These are phyloP conservation scores for Didymella segeticola DNA, from an alignment of 2,329 filamentous ascomycete genomes.

Conservation along the genomic window DNA sequence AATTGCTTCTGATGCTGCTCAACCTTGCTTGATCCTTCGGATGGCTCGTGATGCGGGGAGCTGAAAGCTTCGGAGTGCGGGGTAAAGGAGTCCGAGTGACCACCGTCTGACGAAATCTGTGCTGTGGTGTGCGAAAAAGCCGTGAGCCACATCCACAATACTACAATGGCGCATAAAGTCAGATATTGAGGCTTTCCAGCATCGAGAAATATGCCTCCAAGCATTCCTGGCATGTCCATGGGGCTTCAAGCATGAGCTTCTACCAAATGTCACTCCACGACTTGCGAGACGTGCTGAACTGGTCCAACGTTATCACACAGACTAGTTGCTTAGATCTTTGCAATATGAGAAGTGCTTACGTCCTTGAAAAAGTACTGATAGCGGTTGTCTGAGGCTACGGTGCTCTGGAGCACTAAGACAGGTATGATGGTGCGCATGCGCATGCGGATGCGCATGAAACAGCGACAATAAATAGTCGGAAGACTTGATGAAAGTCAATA, in stretches of 20 bases:
- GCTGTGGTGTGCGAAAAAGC: neutral
- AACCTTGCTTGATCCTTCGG: neutral
- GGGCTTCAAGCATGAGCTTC: neutral
- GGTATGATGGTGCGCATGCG: neutral
- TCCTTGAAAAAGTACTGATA: neutral
- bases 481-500: neutral
- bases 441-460: neutral
- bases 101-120: neutral
- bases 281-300: neutral
- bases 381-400: neutral
- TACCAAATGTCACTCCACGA: neutral
- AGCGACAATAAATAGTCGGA: neutral
- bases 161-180: neutral
- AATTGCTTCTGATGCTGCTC: neutral
- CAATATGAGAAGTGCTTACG: neutral
- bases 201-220: neutral
- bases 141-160: neutral
- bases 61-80: conserved; percentile 15
- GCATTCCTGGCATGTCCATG: neutral
- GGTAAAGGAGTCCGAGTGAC: conserved; percentile 18
- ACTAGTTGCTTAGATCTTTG: neutral
- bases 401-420: neutral
- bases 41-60: conserved; percentile 8
- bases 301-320: neutral
- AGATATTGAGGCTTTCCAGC: neutral